Conservation (phyloP, 177 flowering plant species). For the Tripterygium wilfordii region DNA sequence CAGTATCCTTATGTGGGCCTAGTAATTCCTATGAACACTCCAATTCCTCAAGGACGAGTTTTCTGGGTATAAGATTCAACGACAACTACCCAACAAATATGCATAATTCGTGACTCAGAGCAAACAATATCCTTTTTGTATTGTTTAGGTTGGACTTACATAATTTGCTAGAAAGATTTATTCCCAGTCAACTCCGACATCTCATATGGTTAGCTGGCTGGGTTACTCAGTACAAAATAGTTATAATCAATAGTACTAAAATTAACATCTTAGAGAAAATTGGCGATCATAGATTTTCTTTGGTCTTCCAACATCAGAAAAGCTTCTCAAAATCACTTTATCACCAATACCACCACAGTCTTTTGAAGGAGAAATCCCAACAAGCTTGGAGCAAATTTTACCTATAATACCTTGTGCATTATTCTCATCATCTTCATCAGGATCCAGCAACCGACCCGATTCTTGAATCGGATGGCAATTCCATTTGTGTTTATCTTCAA, state of each 20-base stretch:
- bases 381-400: slow-evolving; percentile 26
- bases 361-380: slow-evolving; percentile 5
- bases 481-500: slow-evolving; percentile 28
- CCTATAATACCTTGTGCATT: slow-evolving; percentile 5
- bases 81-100: too few relatives aligned
- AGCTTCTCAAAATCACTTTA: slow-evolving; percentile 17
- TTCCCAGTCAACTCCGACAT: too few relatives aligned
- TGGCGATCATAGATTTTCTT: slow-evolving; percentile 37
- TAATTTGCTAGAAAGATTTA: too few relatives aligned
- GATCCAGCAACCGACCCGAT: slow-evolving; percentile 26
- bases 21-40: too few relatives aligned
- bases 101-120: too few relatives aligned
- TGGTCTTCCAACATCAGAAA: slow-evolving; percentile 34
- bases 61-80: too few relatives aligned
- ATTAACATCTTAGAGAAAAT: slow-evolving; percentile 12
- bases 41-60: too few relatives aligned
- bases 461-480: slow-evolving; percentile 24
- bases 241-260: not conserved
- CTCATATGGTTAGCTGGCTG: too few relatives aligned
- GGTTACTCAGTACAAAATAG: not conserved
- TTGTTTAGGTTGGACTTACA: too few relatives aligned
- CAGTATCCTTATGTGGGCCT: too few relatives aligned
- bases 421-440: slow-evolving; percentile 13
- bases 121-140: too few relatives aligned
- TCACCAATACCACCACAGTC: slow-evolving; percentile 4